Percentiles rank a stretch among this genome's conserved stretches.
phyloP scores from a whole-genome alignment of 768 basidiomycete species.

The Lentinus brumalis region DNA sequence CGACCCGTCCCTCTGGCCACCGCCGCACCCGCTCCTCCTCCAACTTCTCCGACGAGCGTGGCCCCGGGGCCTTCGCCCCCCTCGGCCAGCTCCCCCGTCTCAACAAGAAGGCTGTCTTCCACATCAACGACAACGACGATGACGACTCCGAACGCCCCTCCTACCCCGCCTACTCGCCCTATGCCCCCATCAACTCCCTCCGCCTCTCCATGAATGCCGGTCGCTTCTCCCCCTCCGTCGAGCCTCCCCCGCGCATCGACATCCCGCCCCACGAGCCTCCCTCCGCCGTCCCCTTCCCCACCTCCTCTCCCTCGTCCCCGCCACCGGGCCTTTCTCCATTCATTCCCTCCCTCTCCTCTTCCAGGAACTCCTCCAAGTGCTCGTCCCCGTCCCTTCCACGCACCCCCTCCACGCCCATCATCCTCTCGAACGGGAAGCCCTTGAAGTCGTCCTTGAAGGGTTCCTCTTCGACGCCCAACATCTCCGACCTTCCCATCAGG shows the following conservation, averaged over 20 bases:
- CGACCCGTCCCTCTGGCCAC: conserved; percentile 26
- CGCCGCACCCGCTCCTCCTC: conserved; percentile 32
- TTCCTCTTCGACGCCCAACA: conserved; percentile 51
- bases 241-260: conserved; percentile 24
- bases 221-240: conserved; percentile 25
- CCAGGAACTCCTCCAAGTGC: conserved; percentile 12
- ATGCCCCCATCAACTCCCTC: conserved; percentile 28
- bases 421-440: conserved; percentile 78
- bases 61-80: conserved; percentile 51
- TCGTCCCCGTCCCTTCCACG: conserved; percentile 25
- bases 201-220: conserved; percentile 27
- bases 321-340: conserved; percentile 23
- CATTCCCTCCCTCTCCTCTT: conserved; percentile 25
- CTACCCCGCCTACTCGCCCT: conserved; percentile 20
- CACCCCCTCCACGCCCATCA: conserved; percentile 44
- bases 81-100: conserved; percentile 50
- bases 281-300: conserved; percentile 46
- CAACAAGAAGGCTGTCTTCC: conserved; percentile 33
- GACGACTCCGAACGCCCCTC: conserved; percentile 25
- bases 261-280: conserved; percentile 21
- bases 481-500: conserved; percentile 41
- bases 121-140: conserved; percentile 35
- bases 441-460: conserved; percentile 85
- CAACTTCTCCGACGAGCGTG: conserved; percentile 42
- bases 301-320: conserved; percentile 33